Base-by-base conservation (phyloP, 129 eudicot species). In the Gnaphalium uliginosum region DNA sequence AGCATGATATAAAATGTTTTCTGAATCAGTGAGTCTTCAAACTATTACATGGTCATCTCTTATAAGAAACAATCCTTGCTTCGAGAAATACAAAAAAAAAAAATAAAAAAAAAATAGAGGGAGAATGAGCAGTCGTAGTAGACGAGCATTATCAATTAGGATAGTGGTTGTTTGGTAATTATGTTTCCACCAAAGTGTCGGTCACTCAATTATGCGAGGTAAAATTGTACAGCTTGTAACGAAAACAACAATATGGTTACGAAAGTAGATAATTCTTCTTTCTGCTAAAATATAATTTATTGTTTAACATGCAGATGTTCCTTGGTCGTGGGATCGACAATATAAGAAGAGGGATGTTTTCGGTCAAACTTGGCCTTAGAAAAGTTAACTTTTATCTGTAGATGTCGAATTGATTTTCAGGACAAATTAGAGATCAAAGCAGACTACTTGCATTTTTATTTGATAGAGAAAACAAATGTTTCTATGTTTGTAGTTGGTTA, bases 311-410 rank as follows among this genome's bases (percentile, higher is more conserved):
- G 71, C 97, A 95, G 99, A 95, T 77, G 78, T 91, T 26, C 99
- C 97, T 9, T 95, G 99, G 99, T 91, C 96, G 8, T 95, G 99
- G 99, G 99, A 95, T 73, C 83, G 92, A 4, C 69, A 80, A 58
- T 91, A 95, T 72, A 68, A 77, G 63, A 78, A 89, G 84, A 86
- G 81, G 82, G 99, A 95, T 83, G 94, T 87, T 30, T 72, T 89
- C 71, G 99, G 97, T 68, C 89, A 87, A 86, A 92, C 85, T 77
- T 95, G 97, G 99, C 97, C 97, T 32, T 82, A 64, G 90, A 71
- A 86, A 63, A 69, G 78, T 81, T 13, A 66, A 77, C 66, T 81
- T 86, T 50, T 79, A 77, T 29, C 8, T 43, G 70, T 74, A 21
- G 22, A 19, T 57, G 19, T 18, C 0, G 2, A 56, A 19, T 63